A percentile compares a stretch with the other conserved stretches of the same genome.
phyloP scores from a whole-genome alignment of 2,329 filamentous ascomycete species.

The Clonostachys byssicola region DNA sequence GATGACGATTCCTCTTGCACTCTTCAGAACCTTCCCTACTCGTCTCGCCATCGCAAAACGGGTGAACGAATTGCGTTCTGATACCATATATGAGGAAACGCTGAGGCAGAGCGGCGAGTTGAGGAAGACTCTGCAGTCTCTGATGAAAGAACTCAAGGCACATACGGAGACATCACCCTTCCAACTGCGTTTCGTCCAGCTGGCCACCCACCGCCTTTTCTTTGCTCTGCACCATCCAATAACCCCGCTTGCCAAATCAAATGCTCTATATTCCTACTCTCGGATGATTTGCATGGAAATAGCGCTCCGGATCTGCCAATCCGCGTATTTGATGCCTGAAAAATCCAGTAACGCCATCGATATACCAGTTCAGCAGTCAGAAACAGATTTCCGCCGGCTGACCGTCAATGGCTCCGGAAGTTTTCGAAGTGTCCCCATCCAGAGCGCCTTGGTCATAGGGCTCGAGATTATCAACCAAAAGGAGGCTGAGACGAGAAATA shows the following conservation, averaged over 20 bases:
- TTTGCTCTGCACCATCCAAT: constrained; percentile 50
- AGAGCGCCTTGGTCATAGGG: constrained; percentile 34
- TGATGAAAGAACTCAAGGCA: not conserved
- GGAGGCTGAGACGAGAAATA: constrained; percentile 11
- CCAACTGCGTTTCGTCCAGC: constrained; percentile 34
- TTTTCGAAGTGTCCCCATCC: constrained; percentile 33
- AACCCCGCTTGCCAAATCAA: constrained; percentile 32
- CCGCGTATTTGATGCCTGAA: no score
- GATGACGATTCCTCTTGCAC: constrained; percentile 29
- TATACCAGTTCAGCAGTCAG: constrained; percentile 4
- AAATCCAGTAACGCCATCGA: no score
- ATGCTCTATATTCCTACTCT: constrained; percentile 48
- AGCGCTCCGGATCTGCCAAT: constrained; percentile 20
- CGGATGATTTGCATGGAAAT: constrained; percentile 43
- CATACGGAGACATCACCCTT: constrained; percentile 22
- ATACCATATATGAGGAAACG: constrained; percentile 35
- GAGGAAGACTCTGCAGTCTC: no score
- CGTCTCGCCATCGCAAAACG: constrained; percentile 35
- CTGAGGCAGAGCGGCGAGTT: constrained; percentile 15
- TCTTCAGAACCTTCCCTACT: constrained; percentile 34
- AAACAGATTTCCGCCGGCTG: constrained; percentile 30
- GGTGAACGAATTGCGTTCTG: constrained; percentile 34
- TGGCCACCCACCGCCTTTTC: constrained; percentile 39
- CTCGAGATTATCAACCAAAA: constrained; percentile 27
- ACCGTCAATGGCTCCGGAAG: constrained; percentile 32